Evolutionary conservation across 257 asterid species (phyloP).

Genomic region (Mentha longifolia): DNA sequence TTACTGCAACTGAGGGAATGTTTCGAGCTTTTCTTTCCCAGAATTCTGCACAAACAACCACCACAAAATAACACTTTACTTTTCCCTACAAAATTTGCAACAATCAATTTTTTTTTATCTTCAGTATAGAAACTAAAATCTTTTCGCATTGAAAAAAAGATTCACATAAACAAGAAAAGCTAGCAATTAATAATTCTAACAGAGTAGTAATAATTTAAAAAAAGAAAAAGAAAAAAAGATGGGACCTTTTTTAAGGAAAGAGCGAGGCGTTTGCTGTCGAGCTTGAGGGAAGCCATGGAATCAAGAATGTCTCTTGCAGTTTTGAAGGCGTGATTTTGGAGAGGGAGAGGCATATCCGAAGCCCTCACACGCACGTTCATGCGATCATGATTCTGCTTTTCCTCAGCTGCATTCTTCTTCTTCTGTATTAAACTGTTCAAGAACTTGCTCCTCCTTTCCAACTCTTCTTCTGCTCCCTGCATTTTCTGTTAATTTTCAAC

Average conservation of each 20-base stretch:
- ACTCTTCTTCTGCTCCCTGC: constrained; percentile 86
- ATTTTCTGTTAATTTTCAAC: constrained; percentile 30
- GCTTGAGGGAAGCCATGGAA: constrained; percentile 61
- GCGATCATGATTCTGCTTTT: constrained; percentile 45
- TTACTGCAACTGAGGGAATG: constrained; percentile 11
- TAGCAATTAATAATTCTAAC: not conserved
- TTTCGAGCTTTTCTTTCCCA: constrained; percentile 25
- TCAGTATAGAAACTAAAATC: too few species aligned
- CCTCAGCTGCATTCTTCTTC: constrained; percentile 51
- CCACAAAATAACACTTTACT: constrained; percentile 33
- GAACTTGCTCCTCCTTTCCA: constrained; percentile 91
- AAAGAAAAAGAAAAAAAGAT: not conserved
- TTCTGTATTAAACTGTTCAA: constrained; percentile 73
- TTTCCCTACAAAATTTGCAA: not conserved
- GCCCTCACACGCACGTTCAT: constrained; percentile 71
- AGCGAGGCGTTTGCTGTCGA: constrained; percentile 82
- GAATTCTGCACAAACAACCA: constrained; percentile 20
- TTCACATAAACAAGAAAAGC: not conserved
- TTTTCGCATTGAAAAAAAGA: not conserved
- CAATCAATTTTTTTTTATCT: too few species aligned
- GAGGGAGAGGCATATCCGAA: constrained; percentile 68
- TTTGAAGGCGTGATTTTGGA: constrained; percentile 76
- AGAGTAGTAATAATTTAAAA: not conserved
- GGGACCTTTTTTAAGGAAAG: constrained; percentile 80
- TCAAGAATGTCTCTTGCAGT: constrained; percentile 53